phyloP scores from a whole-genome alignment of 495 filamentous ascomycete species.

The Lepidopterella palustris region DNA sequence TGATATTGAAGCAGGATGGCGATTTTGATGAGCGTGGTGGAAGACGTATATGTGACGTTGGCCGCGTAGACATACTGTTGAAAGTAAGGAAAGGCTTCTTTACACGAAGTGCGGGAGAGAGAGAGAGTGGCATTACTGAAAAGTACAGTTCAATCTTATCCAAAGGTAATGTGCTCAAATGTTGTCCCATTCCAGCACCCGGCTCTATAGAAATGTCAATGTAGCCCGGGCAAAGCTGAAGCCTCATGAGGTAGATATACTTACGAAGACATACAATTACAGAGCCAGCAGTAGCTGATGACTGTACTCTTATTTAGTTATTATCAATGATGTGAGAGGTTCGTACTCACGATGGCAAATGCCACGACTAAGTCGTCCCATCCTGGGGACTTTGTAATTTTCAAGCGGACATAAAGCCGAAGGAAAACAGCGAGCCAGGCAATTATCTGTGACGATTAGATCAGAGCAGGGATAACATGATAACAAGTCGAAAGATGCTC shows the following conservation, averaged over 20 bases:
- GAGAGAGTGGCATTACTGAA: conserved; percentile 1
- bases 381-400: conserved; percentile 9
- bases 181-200: conserved; percentile 17
- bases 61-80: conserved; percentile 18
- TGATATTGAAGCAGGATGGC: conserved; percentile 25
- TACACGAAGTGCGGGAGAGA: neutral
- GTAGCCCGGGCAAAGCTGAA: neutral
- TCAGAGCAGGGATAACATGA: neutral
- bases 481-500: neutral
- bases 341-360: conserved; percentile 12
- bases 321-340: neutral
- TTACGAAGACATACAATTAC: conserved; percentile 22
- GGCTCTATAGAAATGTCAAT: conserved; percentile 13
- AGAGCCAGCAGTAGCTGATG: conserved; percentile 6
- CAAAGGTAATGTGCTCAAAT: conserved; percentile 12
- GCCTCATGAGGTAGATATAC: neutral
- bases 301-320: neutral
- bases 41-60: conserved; percentile 18
- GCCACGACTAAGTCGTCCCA: conserved; percentile 25
- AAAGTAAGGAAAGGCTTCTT: neutral
- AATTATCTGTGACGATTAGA: conserved; percentile 2
- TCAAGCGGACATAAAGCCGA: conserved; percentile 15
- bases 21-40: conserved; percentile 26
- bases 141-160: conserved; percentile 8
- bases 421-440: conserved; percentile 15